These are phyloP conservation scores for Cytospora piceicola DNA, from an alignment of 2,329 filamentous ascomycete species.

Conservation along the genomic window DNA sequence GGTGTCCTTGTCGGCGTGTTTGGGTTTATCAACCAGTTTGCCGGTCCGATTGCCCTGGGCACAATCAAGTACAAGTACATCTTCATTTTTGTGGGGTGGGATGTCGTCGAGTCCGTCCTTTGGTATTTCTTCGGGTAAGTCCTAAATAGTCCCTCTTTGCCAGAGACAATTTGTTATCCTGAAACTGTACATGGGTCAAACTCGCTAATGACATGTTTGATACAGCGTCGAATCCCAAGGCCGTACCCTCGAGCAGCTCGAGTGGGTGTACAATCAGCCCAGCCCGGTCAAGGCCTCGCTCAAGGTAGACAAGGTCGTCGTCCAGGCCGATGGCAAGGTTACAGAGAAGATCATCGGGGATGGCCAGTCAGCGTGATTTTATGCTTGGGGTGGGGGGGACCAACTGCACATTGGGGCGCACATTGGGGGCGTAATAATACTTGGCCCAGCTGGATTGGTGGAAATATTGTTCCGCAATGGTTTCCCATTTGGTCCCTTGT, in stretches of 20 bases:
- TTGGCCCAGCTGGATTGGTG: background rate
- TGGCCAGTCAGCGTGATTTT: background rate
- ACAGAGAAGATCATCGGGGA: conserved; percentile 47
- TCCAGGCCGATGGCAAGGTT: conserved; percentile 50
- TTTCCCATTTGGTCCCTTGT: background rate
- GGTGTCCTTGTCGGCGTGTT: conserved; percentile 50
- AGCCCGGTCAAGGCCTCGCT: conserved; percentile 55
- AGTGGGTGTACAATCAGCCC: conserved; percentile 54
- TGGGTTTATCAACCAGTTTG: conserved; percentile 54
- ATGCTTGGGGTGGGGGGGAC: too few relatives aligned
- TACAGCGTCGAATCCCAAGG: conserved; percentile 53
- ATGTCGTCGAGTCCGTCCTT: conserved; percentile 45
- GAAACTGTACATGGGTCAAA: background rate
- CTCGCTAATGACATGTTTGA: conserved; percentile 4
- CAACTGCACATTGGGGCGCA: background rate
- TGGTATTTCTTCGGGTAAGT: conserved; percentile 53
- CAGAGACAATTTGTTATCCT: background rate
- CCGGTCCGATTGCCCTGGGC: conserved; percentile 49
- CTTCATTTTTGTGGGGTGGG: conserved; percentile 55
- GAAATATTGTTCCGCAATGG: background rate
- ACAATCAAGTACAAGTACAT: conserved; percentile 50
- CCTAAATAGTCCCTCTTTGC: background rate
- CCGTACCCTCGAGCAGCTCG: conserved; percentile 53
- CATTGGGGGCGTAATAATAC: background rate
- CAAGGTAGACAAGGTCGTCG: conserved; percentile 51